phyloP scores from a whole-genome alignment of 106 monocot species.

The Ottelia alismoides region DNA sequence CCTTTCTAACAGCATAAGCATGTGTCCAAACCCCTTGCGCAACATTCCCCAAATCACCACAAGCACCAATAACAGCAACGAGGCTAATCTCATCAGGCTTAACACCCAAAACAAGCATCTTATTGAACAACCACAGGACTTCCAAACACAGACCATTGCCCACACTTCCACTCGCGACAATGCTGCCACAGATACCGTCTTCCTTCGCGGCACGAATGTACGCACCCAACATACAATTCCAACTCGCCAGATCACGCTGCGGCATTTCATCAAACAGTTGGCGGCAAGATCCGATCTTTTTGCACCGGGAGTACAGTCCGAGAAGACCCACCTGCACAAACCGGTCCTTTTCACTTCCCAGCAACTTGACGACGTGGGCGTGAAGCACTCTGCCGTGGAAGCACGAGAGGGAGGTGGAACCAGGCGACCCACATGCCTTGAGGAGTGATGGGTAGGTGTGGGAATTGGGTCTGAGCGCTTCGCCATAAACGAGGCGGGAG shows the following conservation, averaged over 20 bases:
- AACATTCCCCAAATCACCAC: slow-evolving; percentile 25
- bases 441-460: slow-evolving; percentile 42
- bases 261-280: slow-evolving; percentile 22
- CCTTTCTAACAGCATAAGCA: slow-evolving; percentile 8
- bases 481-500: slow-evolving; percentile 6
- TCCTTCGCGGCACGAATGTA: slow-evolving; percentile 8
- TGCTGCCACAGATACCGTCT: not conserved
- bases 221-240: slow-evolving; percentile 28
- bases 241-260: slow-evolving; percentile 21
- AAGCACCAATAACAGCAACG: slow-evolving; percentile 20
- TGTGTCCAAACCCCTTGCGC: slow-evolving; percentile 34
- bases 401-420: too few species aligned
- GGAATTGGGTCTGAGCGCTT: slow-evolving; percentile 16
- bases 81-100: slow-evolving; percentile 33
- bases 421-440: slow-evolving; percentile 8
- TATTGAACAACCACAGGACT: slow-evolving; percentile 17
- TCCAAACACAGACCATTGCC: not conserved
- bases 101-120: slow-evolving; percentile 4
- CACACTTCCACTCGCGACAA: not conserved
- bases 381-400: slow-evolving; percentile 30
- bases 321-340: slow-evolving; percentile 24
- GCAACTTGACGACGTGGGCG: slow-evolving; percentile 35
- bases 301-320: slow-evolving; percentile 19
- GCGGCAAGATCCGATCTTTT: slow-evolving; percentile 7
- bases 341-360: slow-evolving; percentile 10